Percentiles rank a stretch among this genome's conserved stretches.
Conservation (phyloP, 345 rosid species). For the Cardamine chenopodiifolia region DNA sequence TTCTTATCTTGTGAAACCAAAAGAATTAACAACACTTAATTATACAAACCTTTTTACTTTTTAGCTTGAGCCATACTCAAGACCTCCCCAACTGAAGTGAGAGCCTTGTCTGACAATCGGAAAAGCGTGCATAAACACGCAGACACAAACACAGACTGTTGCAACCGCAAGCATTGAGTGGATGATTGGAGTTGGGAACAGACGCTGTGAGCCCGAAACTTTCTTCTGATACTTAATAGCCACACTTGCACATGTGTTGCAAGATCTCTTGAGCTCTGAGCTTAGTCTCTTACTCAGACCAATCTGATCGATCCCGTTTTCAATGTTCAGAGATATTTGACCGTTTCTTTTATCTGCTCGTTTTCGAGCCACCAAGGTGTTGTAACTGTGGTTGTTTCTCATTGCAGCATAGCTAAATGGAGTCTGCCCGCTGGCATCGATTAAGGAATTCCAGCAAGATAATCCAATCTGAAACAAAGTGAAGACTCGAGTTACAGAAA, state of each 20-base stretch:
- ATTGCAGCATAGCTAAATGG: conserved; percentile 63
- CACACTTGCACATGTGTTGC: conserved; percentile 59
- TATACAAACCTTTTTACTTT: conserved; percentile 4
- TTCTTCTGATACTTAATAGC: conserved; percentile 54
- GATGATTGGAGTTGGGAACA: conserved; percentile 71
- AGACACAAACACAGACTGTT: conserved; percentile 89
- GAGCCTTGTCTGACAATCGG: conserved; percentile 59
- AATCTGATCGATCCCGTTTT: conserved; percentile 46
- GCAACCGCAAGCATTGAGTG: conserved; percentile 86
- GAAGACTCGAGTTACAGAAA: background rate
- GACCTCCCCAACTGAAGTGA: conserved; percentile 79
- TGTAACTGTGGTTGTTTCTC: conserved; percentile 71
- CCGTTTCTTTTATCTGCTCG: conserved; percentile 62
- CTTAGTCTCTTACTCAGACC: conserved; percentile 30
- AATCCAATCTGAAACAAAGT: conserved; percentile 59
- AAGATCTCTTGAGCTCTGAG: conserved; percentile 44
- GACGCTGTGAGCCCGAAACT: conserved; percentile 51
- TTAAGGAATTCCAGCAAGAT: conserved; percentile 63
- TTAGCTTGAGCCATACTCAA: conserved; percentile 68
- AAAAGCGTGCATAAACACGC: conserved; percentile 68
- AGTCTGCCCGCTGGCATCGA: conserved; percentile 61
- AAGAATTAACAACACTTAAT: background rate
- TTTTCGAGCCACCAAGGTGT: conserved; percentile 66
- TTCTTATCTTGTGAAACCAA: background rate
- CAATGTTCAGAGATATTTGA: conserved; percentile 64